A percentile compares a stretch with the other conserved stretches of the same genome.
These are phyloP conservation scores for Moniliophthora roreri DNA, from an alignment of 1,284 basidiomycete genomes.

Conservation along the genomic window DNA sequence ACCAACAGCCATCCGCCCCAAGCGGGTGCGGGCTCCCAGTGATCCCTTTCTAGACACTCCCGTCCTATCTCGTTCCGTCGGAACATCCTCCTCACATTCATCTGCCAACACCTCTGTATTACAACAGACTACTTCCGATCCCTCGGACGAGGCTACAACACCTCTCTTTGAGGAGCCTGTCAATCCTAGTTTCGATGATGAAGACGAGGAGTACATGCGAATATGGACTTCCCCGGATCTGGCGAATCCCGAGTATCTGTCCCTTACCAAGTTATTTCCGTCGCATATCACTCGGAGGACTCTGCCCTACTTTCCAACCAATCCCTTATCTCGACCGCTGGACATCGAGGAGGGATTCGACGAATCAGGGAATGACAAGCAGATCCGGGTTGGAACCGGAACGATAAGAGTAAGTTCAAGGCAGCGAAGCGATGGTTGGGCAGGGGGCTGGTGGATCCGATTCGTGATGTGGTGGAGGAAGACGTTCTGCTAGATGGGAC, in stretches of 20 bases:
- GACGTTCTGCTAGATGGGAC: slow-evolving; percentile 48
- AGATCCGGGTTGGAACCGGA: slow-evolving; percentile 70
- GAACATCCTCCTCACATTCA: slow-evolving; percentile 50
- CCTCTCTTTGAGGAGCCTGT: slow-evolving; percentile 10
- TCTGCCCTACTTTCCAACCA: slow-evolving; percentile 60
- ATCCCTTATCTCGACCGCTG: slow-evolving; percentile 27
- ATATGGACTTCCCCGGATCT: slow-evolving; percentile 73
- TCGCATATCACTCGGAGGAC: slow-evolving; percentile 62
- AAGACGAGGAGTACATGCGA: slow-evolving; percentile 56
- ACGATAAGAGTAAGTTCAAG: slow-evolving; percentile 65
- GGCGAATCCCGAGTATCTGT: slow-evolving; percentile 61
- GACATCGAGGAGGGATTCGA: slow-evolving; percentile 70
- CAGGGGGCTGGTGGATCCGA: slow-evolving; percentile 61
- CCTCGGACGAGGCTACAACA: not conserved
- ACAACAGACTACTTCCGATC: not conserved
- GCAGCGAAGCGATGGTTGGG: slow-evolving; percentile 57
- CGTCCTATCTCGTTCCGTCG: slow-evolving; percentile 47
- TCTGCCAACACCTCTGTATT: slow-evolving; percentile 33
- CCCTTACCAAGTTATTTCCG: slow-evolving; percentile 66
- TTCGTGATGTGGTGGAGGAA: slow-evolving; percentile 71
- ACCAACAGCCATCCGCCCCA: slow-evolving; percentile 42
- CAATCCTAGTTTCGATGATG: slow-evolving; percentile 42
- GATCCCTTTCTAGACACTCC: slow-evolving; percentile 79
- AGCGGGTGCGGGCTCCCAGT: slow-evolving; percentile 70
- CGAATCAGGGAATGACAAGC: slow-evolving; percentile 46